Conservation (phyloP, 805 yeast species). For the Sungouiella thailandica region DNA sequence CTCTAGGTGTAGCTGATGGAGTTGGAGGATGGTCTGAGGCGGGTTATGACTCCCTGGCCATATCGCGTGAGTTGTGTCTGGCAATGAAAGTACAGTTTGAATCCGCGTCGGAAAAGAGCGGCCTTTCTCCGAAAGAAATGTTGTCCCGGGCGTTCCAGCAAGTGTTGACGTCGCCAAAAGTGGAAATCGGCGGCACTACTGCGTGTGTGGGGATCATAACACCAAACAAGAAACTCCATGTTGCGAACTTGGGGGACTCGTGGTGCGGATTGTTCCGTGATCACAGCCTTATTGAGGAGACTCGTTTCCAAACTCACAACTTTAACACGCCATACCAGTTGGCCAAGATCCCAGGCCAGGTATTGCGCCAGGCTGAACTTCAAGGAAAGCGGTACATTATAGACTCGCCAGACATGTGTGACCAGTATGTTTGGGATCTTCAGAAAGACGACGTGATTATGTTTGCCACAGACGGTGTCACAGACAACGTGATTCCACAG, state of each 20-base stretch:
- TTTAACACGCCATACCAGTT: constrained; percentile 92
- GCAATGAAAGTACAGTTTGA: constrained; percentile 43
- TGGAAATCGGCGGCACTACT: constrained; percentile 90
- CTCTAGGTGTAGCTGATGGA: constrained; percentile 90
- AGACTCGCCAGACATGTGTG: constrained; percentile 68
- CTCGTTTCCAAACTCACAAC: constrained; percentile 75
- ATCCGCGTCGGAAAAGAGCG: constrained; percentile 7
- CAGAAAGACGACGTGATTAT: constrained; percentile 69
- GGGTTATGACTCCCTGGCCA: constrained; percentile 85
- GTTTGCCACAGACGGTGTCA: constrained; percentile 91
- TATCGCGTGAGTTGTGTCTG: constrained; percentile 72
- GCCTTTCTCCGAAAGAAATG: constrained; percentile 41
- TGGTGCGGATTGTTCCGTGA: constrained; percentile 86
- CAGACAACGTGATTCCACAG: constrained; percentile 72
- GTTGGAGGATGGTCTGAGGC: constrained; percentile 97
- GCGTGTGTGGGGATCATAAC: constrained; percentile 77
- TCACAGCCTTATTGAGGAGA: constrained; percentile 54
- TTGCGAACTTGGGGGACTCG: constrained; percentile 89
- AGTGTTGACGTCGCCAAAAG: constrained; percentile 50
- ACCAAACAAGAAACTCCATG: constrained; percentile 49
- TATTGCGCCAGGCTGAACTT: constrained; percentile 47
- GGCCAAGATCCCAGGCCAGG: constrained; percentile 70
- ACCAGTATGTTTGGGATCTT: constrained; percentile 59
- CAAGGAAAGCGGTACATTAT: constrained; percentile 62
- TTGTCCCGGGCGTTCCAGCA: constrained; percentile 53